phyloP scores from a whole-genome alignment of 1,139 yeast genomes.

The Candida gigantensis region DNA sequence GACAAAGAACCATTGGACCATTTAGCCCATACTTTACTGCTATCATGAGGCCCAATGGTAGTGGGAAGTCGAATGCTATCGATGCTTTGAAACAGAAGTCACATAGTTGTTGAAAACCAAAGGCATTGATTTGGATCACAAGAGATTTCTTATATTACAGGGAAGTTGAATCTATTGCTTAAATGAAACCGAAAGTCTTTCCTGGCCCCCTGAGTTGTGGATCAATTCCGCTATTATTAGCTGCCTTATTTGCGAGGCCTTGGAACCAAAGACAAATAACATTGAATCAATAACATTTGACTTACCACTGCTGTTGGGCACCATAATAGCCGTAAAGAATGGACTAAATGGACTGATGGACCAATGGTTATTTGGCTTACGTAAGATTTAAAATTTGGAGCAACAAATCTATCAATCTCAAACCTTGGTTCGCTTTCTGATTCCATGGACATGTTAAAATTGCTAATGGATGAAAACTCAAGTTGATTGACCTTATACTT shows the following conservation, averaged over 20 bases:
- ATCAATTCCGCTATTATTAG: conserved; percentile 87
- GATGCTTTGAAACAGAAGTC: conserved; percentile 96
- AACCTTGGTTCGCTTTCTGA: conserved; percentile 52
- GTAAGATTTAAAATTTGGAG: conserved; percentile 90
- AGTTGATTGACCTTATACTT: too few relatives aligned
- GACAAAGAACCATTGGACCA: conserved; percentile 92
- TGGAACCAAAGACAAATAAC: conserved; percentile 93
- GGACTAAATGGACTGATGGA: conserved; percentile 90
- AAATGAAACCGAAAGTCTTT: conserved; percentile 74
- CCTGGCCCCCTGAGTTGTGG: conserved; percentile 70
- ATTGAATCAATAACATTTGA: conserved; percentile 96
- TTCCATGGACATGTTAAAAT: conserved; percentile 9
- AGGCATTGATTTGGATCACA: conserved; percentile 52
- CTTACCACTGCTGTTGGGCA: conserved; percentile 98
- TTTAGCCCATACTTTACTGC: conserved; percentile 93
- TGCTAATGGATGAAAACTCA: too few relatives aligned
- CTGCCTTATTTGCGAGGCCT: conserved; percentile 97
- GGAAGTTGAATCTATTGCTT: conserved; percentile 90
- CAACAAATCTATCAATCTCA: conserved; percentile 70
- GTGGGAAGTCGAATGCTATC: conserved; percentile 96
- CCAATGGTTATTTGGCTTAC: conserved; percentile 95
- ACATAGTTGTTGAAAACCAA: conserved; percentile 96
- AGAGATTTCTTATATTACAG: conserved; percentile 67
- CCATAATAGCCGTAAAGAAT: conserved; percentile 97
- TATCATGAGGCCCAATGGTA: conserved; percentile 98